Evolutionary conservation across 768 basidiomycete genomes (phyloP).

Genomic region (Scleroderma bovista): DNA sequence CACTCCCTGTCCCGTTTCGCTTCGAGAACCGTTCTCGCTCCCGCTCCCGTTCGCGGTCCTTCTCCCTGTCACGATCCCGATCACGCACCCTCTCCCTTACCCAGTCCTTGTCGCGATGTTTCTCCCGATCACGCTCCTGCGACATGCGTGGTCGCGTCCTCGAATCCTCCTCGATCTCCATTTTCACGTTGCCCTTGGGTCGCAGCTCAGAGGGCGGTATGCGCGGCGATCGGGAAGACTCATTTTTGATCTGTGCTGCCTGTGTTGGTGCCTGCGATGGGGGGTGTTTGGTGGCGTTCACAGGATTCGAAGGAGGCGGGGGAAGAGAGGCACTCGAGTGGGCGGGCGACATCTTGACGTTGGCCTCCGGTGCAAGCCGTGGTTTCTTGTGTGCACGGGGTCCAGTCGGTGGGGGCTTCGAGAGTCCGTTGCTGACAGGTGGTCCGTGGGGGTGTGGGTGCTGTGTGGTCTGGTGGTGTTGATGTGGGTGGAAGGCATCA

Average conservation of each 20-base stretch:
- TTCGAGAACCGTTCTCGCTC: slow-evolving; percentile 36
- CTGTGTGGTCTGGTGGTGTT: slow-evolving; percentile 39
- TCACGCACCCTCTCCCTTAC: slow-evolving; percentile 30
- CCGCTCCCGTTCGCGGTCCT: slow-evolving; percentile 31
- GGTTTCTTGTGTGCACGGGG: slow-evolving; percentile 79
- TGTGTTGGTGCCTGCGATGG: background rate
- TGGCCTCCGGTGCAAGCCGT: slow-evolving; percentile 46
- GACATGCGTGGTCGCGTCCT: slow-evolving; percentile 40
- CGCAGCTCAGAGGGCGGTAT: slow-evolving; percentile 24
- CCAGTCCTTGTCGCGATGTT: slow-evolving; percentile 16
- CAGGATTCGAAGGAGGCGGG: slow-evolving; percentile 5
- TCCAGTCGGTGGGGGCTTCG: slow-evolving; percentile 66
- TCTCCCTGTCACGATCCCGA: slow-evolving; percentile 29
- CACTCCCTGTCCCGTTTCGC: slow-evolving; percentile 40
- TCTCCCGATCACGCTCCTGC: slow-evolving; percentile 36
- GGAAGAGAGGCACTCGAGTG: slow-evolving; percentile 29
- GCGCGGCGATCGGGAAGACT: slow-evolving; percentile 26
- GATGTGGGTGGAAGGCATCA: slow-evolving; percentile 37
- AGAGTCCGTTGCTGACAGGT: slow-evolving; percentile 28
- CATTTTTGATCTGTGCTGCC: slow-evolving; percentile 9
- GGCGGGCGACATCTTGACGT: slow-evolving; percentile 34
- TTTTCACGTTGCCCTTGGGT: slow-evolving; percentile 32
- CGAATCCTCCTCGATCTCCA: slow-evolving; percentile 55
- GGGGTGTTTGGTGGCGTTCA: slow-evolving; percentile 10
- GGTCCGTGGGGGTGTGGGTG: slow-evolving; percentile 36